Percentiles rank a stretch among this genome's conserved stretches.
These are phyloP conservation scores for Coniosporium apollinis DNA, from an alignment of 495 filamentous ascomycete species.

Conservation along the genomic window DNA sequence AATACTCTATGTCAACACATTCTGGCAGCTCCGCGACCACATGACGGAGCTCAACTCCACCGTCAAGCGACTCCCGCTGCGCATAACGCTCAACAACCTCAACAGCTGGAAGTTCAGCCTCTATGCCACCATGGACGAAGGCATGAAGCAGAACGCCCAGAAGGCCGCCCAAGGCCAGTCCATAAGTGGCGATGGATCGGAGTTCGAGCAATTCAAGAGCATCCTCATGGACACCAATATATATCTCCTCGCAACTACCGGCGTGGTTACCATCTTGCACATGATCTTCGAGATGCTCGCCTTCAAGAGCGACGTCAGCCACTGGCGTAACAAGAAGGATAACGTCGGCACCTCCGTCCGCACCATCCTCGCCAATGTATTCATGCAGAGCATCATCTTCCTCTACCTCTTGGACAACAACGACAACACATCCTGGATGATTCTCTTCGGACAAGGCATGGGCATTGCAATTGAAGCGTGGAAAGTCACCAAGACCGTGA, in stretches of 20 bases:
- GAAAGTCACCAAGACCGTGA: conserved; percentile 96
- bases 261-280: conserved; percentile 70
- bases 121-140: conserved; percentile 69
- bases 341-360: conserved; percentile 89
- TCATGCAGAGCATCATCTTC: conserved; percentile 95
- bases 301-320: conserved; percentile 92
- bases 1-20: conserved; percentile 79
- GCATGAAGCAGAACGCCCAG: conserved; percentile 60
- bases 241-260: conserved; percentile 71
- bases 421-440: conserved; percentile 97
- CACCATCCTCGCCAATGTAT: conserved; percentile 90
- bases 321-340: conserved; percentile 99
- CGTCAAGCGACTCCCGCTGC: conserved; percentile 63
- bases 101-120: conserved; percentile 84
- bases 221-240: conserved; percentile 89
- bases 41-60: conserved; percentile 92
- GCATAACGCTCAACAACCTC: conserved; percentile 68
- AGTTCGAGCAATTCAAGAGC: conserved; percentile 92
- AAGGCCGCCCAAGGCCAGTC: conserved; percentile 47
- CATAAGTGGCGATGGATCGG: conserved; percentile 54
- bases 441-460: conserved; percentile 78
- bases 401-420: conserved; percentile 97
- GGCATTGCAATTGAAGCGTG: conserved; percentile 91
- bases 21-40: conserved; percentile 85
- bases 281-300: conserved; percentile 92